These are phyloP conservation scores for Chlamydomonas applanata DNA, from an alignment of 139 green algal species.

Conservation along the genomic window DNA sequence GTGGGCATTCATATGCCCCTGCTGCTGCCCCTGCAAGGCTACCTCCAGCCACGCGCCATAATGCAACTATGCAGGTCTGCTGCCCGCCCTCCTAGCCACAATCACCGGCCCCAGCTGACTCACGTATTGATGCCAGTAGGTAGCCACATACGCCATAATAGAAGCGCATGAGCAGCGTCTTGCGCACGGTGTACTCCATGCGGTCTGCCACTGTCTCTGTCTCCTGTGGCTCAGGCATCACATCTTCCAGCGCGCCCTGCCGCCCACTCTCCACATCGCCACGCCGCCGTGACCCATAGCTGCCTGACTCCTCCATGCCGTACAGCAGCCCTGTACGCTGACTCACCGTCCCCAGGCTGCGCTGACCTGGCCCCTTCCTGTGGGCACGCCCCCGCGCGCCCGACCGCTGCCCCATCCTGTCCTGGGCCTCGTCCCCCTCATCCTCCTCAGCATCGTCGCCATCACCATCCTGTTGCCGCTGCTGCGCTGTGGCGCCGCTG, in stretches of 20 bases:
- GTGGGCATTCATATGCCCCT: background rate
- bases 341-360: background rate
- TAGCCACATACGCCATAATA: slow-evolving; percentile 22
- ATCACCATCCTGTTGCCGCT: background rate
- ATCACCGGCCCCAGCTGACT: background rate
- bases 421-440: background rate
- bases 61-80: background rate
- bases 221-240: slow-evolving; percentile 8
- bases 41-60: background rate
- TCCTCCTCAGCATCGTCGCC: slow-evolving; percentile 1
- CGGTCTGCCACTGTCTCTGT: slow-evolving; percentile 34
- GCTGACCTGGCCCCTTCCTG: background rate
- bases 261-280: no score
- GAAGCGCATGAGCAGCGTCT: slow-evolving; percentile 31
- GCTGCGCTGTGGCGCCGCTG: background rate
- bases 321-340: slow-evolving; percentile 11
- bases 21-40: background rate
- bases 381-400: background rate
- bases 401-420: background rate
- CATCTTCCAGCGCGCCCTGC: no score
- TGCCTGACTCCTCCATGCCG: slow-evolving; percentile 5
- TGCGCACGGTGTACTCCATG: slow-evolving; percentile 24
- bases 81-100: no score
- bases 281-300: no score
- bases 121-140: slow-evolving; percentile 22